phyloP scores from a whole-genome alignment of 2,329 filamentous ascomycete species.

The Plectosphaerella cucumerina region DNA sequence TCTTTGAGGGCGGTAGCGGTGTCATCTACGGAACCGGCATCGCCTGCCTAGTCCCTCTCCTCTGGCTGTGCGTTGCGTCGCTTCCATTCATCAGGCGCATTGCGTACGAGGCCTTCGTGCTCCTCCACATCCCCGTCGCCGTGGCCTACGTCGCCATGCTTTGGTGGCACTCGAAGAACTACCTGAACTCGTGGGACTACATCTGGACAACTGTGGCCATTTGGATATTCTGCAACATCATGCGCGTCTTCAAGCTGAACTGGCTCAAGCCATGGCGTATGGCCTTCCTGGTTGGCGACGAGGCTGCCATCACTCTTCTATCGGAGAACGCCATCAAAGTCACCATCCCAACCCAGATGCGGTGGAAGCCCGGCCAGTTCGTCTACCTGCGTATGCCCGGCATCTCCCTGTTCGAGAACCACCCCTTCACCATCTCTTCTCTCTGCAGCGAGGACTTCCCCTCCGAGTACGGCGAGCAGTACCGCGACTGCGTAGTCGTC shows the following conservation, averaged over 20 bases:
- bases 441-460: conserved; percentile 91
- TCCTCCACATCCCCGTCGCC: conserved; percentile 77
- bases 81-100: conserved; percentile 71
- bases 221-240: conserved; percentile 69
- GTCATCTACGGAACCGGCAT: conserved; percentile 83
- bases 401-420: conserved; percentile 85
- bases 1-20: conserved; percentile 62
- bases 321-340: conserved; percentile 94
- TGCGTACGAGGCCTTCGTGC: conserved; percentile 82
- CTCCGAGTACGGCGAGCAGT: conserved; percentile 83
- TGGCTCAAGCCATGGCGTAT: conserved; percentile 76
- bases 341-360: conserved; percentile 88
- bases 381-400: conserved; percentile 93
- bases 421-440: conserved; percentile 92
- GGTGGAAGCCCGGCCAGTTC: conserved; percentile 91
- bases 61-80: conserved; percentile 81
- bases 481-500: conserved; percentile 83
- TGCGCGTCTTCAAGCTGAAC: conserved; percentile 81
- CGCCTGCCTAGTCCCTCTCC: conserved; percentile 74
- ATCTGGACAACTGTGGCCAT: conserved; percentile 77
- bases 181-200: conserved; percentile 84
- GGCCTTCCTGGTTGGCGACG: conserved; percentile 84
- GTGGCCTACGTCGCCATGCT: conserved; percentile 77
- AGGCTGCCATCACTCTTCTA: conserved; percentile 84
- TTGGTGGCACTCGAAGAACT: conserved; percentile 97